phyloP scores from a whole-genome alignment of 345 rosid genomes.

The Euphorbia lathyris region DNA sequence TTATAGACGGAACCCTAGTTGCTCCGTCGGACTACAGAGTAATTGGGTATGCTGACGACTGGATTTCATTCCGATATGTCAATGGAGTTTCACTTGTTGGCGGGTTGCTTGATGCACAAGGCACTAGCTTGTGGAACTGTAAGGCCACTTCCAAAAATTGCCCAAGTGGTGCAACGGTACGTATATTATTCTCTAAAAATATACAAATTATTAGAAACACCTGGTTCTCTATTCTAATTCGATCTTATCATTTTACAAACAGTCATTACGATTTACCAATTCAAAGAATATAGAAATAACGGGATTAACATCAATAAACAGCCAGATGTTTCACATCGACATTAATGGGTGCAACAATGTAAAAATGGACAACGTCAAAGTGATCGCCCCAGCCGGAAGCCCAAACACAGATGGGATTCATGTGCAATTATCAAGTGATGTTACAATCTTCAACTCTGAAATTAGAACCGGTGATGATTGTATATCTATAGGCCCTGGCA shows the following conservation, averaged over 20 bases:
- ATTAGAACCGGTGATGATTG: conserved; percentile 87
- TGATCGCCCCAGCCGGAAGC: conserved; percentile 27
- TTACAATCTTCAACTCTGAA: conserved; percentile 50
- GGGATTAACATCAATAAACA: conserved; percentile 16
- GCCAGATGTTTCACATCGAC: conserved; percentile 11
- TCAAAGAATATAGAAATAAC: background rate
- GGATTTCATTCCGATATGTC: conserved; percentile 52
- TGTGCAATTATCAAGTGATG: conserved; percentile 45
- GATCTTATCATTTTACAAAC: no score
- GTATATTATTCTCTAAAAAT: no score
- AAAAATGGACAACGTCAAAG: background rate
- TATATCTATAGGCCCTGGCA: conserved; percentile 75
- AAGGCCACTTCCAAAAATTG: conserved; percentile 48
- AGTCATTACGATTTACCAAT: conserved; percentile 4
- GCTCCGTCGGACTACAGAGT: conserved; percentile 57
- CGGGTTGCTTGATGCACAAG: conserved; percentile 66
- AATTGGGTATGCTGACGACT: conserved; percentile 37
- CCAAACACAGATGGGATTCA: conserved; percentile 94
- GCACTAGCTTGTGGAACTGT: conserved; percentile 63
- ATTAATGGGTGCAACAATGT: conserved; percentile 15
- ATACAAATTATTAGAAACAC: no score
- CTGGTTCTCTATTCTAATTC: no score
- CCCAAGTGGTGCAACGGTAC: conserved; percentile 71
- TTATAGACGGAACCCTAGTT: conserved; percentile 57
- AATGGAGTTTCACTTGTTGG: conserved; percentile 51